phyloP scores from a whole-genome alignment of 257 asterid species.

The Solanum dulcamara region DNA sequence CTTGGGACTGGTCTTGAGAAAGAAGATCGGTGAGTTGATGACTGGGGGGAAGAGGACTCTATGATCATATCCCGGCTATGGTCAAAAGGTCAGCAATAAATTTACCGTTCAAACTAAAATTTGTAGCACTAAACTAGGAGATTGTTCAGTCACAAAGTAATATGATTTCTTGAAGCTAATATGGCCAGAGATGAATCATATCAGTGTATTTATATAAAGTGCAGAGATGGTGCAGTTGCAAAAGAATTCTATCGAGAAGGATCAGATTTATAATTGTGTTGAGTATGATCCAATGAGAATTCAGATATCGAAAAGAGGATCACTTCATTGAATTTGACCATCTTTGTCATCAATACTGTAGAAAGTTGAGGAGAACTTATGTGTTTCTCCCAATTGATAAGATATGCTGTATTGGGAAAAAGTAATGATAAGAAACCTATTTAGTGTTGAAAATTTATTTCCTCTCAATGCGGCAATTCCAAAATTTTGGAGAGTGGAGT shows the following conservation, averaged over 20 bases:
- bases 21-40: not conserved
- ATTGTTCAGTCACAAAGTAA: not conserved
- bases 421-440: not conserved
- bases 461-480: not conserved
- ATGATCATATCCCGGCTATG: not conserved
- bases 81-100: not conserved
- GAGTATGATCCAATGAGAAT: not conserved
- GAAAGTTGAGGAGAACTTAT: not conserved
- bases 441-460: not conserved
- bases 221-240: not conserved
- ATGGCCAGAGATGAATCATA: not conserved
- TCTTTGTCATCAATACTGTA: not conserved
- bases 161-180: not conserved
- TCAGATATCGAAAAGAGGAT: not conserved
- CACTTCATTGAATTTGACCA: not conserved
- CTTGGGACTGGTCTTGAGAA: not conserved
- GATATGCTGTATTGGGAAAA: not conserved
- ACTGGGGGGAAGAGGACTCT: not conserved
- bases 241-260: not conserved
- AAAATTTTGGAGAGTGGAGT: not conserved
- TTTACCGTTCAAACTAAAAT: not conserved
- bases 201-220: not conserved
- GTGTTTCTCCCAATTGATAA: not conserved
- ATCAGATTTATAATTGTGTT: too few relatives aligned
- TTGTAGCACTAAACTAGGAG: not conserved